These are phyloP conservation scores for Athelia sp. DNA, from an alignment of 1,284 basidiomycete genomes.

Conservation along the genomic window DNA sequence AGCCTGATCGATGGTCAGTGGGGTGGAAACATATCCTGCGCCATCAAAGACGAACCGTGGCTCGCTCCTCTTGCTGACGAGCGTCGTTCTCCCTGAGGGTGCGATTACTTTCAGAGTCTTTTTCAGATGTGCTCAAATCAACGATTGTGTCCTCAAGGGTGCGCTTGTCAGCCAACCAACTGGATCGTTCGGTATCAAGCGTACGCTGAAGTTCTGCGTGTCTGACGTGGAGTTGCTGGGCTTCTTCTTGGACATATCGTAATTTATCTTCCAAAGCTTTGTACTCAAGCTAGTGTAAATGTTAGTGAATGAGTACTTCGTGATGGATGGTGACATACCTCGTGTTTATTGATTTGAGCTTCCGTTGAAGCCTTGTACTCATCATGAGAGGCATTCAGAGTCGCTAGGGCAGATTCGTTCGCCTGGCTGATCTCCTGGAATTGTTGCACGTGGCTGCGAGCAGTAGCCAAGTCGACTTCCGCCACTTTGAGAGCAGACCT, in stretches of 20 bases:
- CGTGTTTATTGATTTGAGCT: constrained; percentile 55
- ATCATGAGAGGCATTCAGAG: constrained; percentile 70
- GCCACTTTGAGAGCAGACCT: constrained; percentile 73
- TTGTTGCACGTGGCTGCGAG: constrained; percentile 72
- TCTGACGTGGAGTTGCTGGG: constrained; percentile 45
- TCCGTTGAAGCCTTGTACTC: constrained; percentile 73
- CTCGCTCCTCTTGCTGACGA: constrained; percentile 60
- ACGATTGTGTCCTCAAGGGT: constrained; percentile 73
- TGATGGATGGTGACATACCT: constrained; percentile 38
- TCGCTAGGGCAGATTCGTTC: constrained; percentile 71
- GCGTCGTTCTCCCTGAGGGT: constrained; percentile 59
- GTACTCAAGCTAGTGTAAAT: constrained; percentile 53
- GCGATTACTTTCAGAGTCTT: constrained; percentile 58
- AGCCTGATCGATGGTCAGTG: constrained; percentile 35
- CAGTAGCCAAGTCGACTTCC: constrained; percentile 68
- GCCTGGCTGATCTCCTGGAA: constrained; percentile 82
- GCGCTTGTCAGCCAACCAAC: constrained; percentile 77
- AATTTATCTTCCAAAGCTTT: constrained; percentile 62
- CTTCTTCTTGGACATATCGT: constrained; percentile 49
- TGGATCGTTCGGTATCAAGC: constrained; percentile 59
- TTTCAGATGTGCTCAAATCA: constrained; percentile 68
- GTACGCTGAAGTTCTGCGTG: constrained; percentile 57
- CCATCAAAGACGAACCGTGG: constrained; percentile 47
- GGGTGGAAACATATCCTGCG: neutral
- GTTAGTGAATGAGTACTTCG: neutral